Percentiles rank a stretch among this genome's conserved stretches.
Conservation (phyloP, 176 grass and related monocot genomes). For the Aegilops sharonensis region DNA sequence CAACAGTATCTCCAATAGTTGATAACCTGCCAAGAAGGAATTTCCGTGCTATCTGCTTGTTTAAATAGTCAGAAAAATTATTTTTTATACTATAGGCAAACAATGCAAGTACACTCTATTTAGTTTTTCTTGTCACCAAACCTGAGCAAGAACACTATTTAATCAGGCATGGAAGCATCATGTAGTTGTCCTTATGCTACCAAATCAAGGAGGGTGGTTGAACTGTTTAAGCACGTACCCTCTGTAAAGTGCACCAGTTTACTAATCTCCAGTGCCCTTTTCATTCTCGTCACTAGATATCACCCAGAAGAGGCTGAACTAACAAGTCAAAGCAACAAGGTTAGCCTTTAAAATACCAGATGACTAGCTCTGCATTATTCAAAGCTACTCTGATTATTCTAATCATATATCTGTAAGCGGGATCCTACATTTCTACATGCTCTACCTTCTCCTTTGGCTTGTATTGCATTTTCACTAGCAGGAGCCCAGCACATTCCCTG, state of each 20-base stretch:
- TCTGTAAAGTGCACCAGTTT: slow-evolving; percentile 42
- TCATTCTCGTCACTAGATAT: slow-evolving; percentile 1
- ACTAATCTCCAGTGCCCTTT: slow-evolving; percentile 36
- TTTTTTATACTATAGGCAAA: background rate
- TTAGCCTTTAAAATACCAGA: slow-evolving; percentile 48
- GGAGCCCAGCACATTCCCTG: slow-evolving; percentile 31
- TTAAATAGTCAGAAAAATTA: background rate
- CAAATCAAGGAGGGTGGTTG: slow-evolving; percentile 53
- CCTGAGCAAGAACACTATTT: slow-evolving; percentile 16
- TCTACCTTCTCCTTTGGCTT: slow-evolving; percentile 53
- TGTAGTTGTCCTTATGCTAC: slow-evolving; percentile 39
- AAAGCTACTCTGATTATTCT: slow-evolving; percentile 29
- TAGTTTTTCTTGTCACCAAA: slow-evolving; percentile 14
- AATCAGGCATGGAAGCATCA: slow-evolving; percentile 30
- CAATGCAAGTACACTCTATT: background rate
- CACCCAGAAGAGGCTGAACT: slow-evolving; percentile 38
- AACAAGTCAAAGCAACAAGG: slow-evolving; percentile 50
- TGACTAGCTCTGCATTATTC: slow-evolving; percentile 18
- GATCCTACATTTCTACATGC: slow-evolving; percentile 18
- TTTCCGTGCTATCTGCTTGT: background rate
- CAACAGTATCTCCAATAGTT: background rate
- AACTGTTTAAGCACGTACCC: slow-evolving; percentile 38
- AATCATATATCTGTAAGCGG: background rate
- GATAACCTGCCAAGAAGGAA: background rate
- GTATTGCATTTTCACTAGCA: slow-evolving; percentile 41